These are phyloP conservation scores for Amanita phalloides DNA, from an alignment of 768 basidiomycete genomes.

Conservation along the genomic window DNA sequence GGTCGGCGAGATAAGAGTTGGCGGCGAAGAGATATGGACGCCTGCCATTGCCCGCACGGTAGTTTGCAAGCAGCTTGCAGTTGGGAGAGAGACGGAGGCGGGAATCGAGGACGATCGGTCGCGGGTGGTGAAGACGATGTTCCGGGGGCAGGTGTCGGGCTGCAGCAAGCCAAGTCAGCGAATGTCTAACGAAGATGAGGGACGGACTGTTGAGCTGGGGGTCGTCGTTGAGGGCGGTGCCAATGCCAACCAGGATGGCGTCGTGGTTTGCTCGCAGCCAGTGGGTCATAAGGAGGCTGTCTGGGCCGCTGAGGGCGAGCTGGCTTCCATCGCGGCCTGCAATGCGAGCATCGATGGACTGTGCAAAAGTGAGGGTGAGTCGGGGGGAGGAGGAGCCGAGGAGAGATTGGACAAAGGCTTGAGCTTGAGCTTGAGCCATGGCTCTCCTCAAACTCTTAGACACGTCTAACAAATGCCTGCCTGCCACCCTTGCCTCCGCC, in stretches of 20 bases:
- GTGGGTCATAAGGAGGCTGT: slow-evolving; percentile 92
- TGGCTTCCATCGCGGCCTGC: slow-evolving; percentile 65
- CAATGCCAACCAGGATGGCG: slow-evolving; percentile 84
- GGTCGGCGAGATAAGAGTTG: slow-evolving; percentile 9
- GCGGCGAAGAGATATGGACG: slow-evolving; percentile 68
- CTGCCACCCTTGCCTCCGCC: not conserved
- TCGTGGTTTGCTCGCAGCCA: slow-evolving; percentile 92
- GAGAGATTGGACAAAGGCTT: slow-evolving; percentile 2
- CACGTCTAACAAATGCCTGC: slow-evolving; percentile 1
- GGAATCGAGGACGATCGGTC: slow-evolving; percentile 79
- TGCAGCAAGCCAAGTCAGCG: slow-evolving; percentile 13
- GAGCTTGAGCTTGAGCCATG: not conserved
- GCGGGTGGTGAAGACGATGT: slow-evolving; percentile 43
- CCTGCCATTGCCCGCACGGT: slow-evolving; percentile 41
- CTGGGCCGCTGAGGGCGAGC: slow-evolving; percentile 72
- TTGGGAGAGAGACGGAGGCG: slow-evolving; percentile 50
- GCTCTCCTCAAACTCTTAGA: slow-evolving; percentile 4
- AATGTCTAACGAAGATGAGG: not conserved
- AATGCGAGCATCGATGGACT: slow-evolving; percentile 83
- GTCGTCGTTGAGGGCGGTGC: slow-evolving; percentile 84
- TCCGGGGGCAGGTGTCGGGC: slow-evolving; percentile 46
- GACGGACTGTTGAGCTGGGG: slow-evolving; percentile 85
- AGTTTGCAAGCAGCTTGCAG: slow-evolving; percentile 67
- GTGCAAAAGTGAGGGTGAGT: slow-evolving; percentile 80
- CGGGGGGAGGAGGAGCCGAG: slow-evolving; percentile 29